Evolutionary conservation across 495 filamentous ascomycete genomes (phyloP), one percentile per base, ranked within the genome.

Genomic region (Podospora didyma): DNA sequence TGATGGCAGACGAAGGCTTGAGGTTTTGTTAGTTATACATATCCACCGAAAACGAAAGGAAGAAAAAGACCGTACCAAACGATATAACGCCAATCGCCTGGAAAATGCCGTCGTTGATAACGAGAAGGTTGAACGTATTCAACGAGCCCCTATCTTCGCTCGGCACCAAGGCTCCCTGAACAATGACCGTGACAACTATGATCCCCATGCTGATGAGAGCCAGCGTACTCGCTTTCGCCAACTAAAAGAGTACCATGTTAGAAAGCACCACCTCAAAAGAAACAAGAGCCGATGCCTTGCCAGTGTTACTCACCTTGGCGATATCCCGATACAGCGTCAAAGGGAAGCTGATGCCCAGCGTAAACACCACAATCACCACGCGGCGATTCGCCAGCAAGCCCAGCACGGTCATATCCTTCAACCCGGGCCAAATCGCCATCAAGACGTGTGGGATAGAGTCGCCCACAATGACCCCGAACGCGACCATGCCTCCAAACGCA

Each of bases 401-500:
- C 17, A 96, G 73, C 17, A 97, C 86, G 2, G 88, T 80, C 69
- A 86, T 82, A n/a, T 85, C 74, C 35, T 74, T 69, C 28, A 97
- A 69, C 7, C 81, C 82, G 2, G 95, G 94, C 71, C 92, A 96
- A 10, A 96, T 64, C 11, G 92, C 90, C 17, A 75, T 73, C 61
- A 97, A 66, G 31, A 98, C 94, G 70, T 90, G 89, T 0, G 94
- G 94, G 62, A 98, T 96, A 1, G 89, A 89, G 69, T 98, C 94
- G 21, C 94, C 94, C 22, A 98, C 87, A 69, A 98, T 97, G 54
- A 98, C 89, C 54, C 92, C 94, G 73, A 96, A 98, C 20, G 95
- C 95, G 41, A 97, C 82, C 95, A 97, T 97, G 49, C 95, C 94
- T 44, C 94, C 95, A 71, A 97, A 98, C 46, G 95, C 94, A 79